Conservation (phyloP, 306 rosid species). For the Urtica urens region DNA sequence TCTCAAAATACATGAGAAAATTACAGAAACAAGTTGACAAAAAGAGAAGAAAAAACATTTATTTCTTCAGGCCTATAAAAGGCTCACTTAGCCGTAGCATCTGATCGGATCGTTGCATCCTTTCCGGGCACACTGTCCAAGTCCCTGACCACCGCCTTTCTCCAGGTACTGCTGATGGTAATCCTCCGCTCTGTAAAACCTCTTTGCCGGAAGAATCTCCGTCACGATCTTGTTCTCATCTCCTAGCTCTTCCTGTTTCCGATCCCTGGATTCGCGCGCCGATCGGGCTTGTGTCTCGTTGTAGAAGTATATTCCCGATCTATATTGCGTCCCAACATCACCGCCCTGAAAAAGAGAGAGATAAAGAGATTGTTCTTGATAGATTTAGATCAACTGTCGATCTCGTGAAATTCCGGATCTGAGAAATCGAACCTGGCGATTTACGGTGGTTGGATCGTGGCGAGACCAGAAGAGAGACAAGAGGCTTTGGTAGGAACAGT, state of each 20-base stretch:
- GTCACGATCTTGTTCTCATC: constrained; percentile 47
- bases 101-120: constrained; percentile 80
- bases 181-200: constrained; percentile 81
- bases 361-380: too few species aligned
- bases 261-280: constrained; percentile 66
- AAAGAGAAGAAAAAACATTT: too few species aligned
- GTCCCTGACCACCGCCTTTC: constrained; percentile 61
- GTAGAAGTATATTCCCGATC: constrained; percentile 82
- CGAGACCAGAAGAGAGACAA: constrained; percentile 65
- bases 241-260: constrained; percentile 44
- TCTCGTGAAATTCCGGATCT: neutral
- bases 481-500: constrained; percentile 40
- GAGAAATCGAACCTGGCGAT: constrained; percentile 50
- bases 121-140: constrained; percentile 52
- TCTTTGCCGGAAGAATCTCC: constrained; percentile 75
- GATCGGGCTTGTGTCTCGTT: constrained; percentile 47
- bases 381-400: neutral
- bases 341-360: constrained; percentile 56
- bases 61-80: too few species aligned
- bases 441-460: constrained; percentile 54
- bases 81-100: constrained; percentile 85
- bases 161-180: constrained; percentile 90
- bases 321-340: constrained; percentile 71
- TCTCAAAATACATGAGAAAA: too few species aligned
- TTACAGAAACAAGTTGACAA: too few species aligned